A percentile compares a stretch with the other conserved stretches of the same genome.
phyloP scores from a whole-genome alignment of 352 stramenopile species.

The Globisporangium okanoganense region DNA sequence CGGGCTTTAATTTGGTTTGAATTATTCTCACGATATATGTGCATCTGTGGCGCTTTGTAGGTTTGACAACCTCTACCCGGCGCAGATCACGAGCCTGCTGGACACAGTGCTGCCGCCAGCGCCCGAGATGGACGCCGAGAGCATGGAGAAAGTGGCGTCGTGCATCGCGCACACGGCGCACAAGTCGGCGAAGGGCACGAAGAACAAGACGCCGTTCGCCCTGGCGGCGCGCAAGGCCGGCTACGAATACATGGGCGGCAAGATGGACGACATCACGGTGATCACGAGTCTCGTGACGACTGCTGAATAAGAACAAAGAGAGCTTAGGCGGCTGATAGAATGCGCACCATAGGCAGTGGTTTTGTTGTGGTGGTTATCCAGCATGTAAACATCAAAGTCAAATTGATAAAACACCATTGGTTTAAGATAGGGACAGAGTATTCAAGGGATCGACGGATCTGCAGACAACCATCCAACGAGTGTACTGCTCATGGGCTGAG shows the following conservation, averaged over 20 bases:
- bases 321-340: neutral
- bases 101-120: conserved; percentile 57
- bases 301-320: neutral
- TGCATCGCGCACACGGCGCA: conserved; percentile 80
- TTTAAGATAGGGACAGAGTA: neutral
- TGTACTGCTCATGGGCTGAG: neutral
- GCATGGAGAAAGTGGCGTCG: conserved; percentile 76
- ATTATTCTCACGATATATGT: neutral
- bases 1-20: too few relatives aligned
- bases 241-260: conserved; percentile 81
- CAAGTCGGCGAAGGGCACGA: conserved; percentile 68
- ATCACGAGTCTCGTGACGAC: conserved; percentile 67
- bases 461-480: neutral
- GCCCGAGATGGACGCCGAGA: conserved; percentile 42
- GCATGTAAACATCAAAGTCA: neutral
- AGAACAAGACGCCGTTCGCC: conserved; percentile 76
- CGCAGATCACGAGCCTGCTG: conserved; percentile 73
- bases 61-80: conserved; percentile 95
- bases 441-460: neutral
- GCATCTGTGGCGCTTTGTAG: conserved; percentile 21
- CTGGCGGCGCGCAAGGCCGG: conserved; percentile 62
- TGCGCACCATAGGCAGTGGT: neutral
- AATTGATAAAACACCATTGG: neutral
- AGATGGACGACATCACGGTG: conserved; percentile 91
- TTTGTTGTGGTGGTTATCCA: neutral